Base-by-base conservation (phyloP, 129 eudicot species). In the Helianthus tuberosus region DNA sequence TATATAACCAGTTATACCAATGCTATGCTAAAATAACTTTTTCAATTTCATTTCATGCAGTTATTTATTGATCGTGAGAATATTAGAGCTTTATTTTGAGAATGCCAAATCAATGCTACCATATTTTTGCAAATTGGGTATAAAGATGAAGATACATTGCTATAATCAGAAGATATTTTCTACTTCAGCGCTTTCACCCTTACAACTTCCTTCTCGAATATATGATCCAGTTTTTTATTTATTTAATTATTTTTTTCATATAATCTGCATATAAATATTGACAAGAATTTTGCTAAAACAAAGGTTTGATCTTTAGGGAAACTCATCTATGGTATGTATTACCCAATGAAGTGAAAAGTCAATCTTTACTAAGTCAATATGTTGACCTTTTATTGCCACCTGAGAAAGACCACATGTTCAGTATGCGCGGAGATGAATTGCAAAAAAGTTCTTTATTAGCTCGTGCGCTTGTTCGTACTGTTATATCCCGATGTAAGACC, bases 301-400 rank as follows among this genome's bases (percentile, higher is more conserved):
- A 47, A 36, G 11, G 46, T 67, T 47, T 39, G 11, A 29, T 76
- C 35, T 78, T 14, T 46, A 93, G 96, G 96, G 98, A 93, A 74
- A 85, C 92, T n/a, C 98, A 93, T 84, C 76, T 90, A 27, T 93
- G 98, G 98, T 93, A 90, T 63, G 82, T 84, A 16, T 35, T 82
- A 57, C 98, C 98, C 4, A 51, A 81, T 46, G 96, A 93, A 84
- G 91, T 93, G 68, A 88, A 84, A 69, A 73, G 87, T 67, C 74
- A 87, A 69, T 66, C 83, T 16, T 64, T 93, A n/a, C 58, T 88
- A 32, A 75, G 72, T 65, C 86, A 83, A 53, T 93, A 90, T 72
- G 71, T 84, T 38, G 89, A 93, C 75, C 81, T 93, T 72, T 66
- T 93, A 69, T 73, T 96, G 10, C 89, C 96, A 8, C 77, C 74